Evolutionary conservation across 106 monocot genomes (phyloP).

Genomic region (Phalaenopsis aphrodite): DNA sequence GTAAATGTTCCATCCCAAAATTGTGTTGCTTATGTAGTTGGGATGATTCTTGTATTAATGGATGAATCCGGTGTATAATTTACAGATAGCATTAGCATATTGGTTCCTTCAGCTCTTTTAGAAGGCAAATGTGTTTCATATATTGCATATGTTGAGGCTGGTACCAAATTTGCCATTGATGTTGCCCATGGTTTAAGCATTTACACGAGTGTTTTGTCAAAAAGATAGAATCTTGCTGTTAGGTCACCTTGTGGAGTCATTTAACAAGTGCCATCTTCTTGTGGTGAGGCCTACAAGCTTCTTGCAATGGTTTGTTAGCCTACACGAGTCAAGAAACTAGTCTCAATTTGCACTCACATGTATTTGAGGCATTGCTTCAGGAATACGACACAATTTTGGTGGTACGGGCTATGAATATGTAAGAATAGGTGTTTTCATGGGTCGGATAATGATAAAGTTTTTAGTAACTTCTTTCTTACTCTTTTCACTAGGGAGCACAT

Average conservation of each 20-base stretch:
- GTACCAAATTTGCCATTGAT: no score
- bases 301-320: conserved; percentile 99
- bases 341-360: conserved; percentile 82
- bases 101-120: no score
- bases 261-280: conserved; percentile 98
- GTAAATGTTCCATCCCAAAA: no score
- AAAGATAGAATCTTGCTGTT: conserved; percentile 94
- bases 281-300: conserved; percentile 95
- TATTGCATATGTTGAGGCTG: no score
- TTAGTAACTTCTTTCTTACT: conserved; percentile 38
- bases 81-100: no score
- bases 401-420: conserved; percentile 98
- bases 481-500: conserved; percentile 14
- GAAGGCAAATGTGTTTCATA: no score
- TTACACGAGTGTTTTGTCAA: conserved; percentile 83
- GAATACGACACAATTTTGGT: conserved; percentile 94
- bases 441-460: conserved; percentile 82
- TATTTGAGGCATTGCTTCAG: conserved; percentile 97
- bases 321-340: conserved; percentile 84
- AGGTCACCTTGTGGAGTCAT: conserved; percentile 98
- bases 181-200: conserved; percentile 35
- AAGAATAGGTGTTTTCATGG: conserved; percentile 95
- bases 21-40: no score
- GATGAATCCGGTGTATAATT: no score
- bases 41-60: no score